phyloP scores from a whole-genome alignment of 176 grass and related monocot species.

The Calamus simplicifolius region DNA sequence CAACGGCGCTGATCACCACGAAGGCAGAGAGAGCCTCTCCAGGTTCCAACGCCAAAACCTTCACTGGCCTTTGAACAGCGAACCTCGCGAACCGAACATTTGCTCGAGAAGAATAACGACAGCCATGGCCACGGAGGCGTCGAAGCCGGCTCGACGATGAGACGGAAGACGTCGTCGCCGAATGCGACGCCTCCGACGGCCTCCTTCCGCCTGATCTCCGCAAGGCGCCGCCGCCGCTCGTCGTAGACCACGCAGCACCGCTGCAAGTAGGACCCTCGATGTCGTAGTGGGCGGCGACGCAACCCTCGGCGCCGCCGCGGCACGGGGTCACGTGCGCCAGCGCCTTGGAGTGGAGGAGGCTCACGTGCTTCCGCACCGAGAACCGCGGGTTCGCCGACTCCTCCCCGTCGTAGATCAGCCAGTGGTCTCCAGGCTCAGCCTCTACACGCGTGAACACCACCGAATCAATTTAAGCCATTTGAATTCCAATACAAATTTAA shows the following conservation, averaged over 20 bases:
- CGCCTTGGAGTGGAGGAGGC: slow-evolving; percentile 23
- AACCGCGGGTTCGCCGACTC: slow-evolving; percentile 37
- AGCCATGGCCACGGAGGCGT: slow-evolving; percentile 62
- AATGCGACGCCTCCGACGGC: slow-evolving; percentile 22
- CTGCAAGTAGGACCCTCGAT: slow-evolving; percentile 65
- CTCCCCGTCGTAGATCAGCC: slow-evolving; percentile 71
- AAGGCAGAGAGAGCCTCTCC: too few relatives aligned
- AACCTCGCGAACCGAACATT: slow-evolving; percentile 23
- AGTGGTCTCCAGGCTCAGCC: slow-evolving; percentile 61
- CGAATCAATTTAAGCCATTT: too few relatives aligned
- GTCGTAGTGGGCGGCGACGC: slow-evolving; percentile 20
- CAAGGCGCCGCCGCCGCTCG: slow-evolving; percentile 29
- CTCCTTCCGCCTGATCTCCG: slow-evolving; percentile 52
- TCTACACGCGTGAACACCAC: slow-evolving; percentile 32
- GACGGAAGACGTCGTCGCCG: slow-evolving; percentile 58
- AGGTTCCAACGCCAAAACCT: too few relatives aligned
- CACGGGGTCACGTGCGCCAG: slow-evolving; percentile 37
- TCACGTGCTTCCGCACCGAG: slow-evolving; percentile 45
- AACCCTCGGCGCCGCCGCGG: neutral
- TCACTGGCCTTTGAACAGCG: neutral
- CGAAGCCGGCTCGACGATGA: slow-evolving; percentile 60
- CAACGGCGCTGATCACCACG: too few relatives aligned
- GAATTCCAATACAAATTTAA: too few relatives aligned
- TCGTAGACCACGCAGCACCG: slow-evolving; percentile 50
- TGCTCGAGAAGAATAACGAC: slow-evolving; percentile 76